These are phyloP conservation scores for Adansonia madagascariensis DNA, from an alignment of 441 rosid genomes.

Conservation along the genomic window DNA sequence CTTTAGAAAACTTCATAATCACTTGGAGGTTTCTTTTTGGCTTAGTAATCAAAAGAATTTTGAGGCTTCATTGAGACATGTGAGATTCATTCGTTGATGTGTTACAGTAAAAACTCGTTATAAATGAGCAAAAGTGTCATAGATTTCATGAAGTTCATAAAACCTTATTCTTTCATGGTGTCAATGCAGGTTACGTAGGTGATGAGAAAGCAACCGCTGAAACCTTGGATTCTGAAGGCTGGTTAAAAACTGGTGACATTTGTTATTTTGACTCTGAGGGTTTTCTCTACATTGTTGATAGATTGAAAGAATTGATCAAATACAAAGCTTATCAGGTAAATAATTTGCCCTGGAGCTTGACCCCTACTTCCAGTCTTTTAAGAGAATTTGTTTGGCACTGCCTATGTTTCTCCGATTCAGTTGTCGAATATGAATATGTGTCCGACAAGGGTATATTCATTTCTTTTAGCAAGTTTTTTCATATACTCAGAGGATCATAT, in stretches of 20 bases:
- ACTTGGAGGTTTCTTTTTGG: background rate
- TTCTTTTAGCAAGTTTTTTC: too few species aligned
- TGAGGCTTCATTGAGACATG: background rate
- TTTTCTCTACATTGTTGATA: conserved; percentile 70
- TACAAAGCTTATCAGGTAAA: conserved; percentile 88
- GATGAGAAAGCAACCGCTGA: conserved; percentile 87
- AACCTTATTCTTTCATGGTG: background rate
- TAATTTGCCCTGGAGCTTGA: background rate
- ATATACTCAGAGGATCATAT: too few species aligned
- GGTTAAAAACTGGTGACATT: conserved; percentile 94
- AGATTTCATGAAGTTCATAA: background rate
- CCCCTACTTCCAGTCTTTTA: background rate
- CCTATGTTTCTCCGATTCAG: background rate
- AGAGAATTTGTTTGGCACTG: background rate
- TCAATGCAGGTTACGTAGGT: conserved; percentile 69
- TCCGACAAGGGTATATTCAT: too few species aligned
- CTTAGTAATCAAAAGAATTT: background rate
- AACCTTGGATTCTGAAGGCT: conserved; percentile 76
- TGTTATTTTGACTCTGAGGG: conserved; percentile 78
- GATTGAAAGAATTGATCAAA: conserved; percentile 89
- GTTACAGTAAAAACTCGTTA: background rate
- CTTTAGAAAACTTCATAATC: too few species aligned
- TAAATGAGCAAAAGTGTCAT: background rate
- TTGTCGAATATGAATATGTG: too few species aligned
- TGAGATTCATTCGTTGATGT: background rate